Base-by-base conservation (phyloP, 129 eudicot species). In the Silybum marianum region DNA sequence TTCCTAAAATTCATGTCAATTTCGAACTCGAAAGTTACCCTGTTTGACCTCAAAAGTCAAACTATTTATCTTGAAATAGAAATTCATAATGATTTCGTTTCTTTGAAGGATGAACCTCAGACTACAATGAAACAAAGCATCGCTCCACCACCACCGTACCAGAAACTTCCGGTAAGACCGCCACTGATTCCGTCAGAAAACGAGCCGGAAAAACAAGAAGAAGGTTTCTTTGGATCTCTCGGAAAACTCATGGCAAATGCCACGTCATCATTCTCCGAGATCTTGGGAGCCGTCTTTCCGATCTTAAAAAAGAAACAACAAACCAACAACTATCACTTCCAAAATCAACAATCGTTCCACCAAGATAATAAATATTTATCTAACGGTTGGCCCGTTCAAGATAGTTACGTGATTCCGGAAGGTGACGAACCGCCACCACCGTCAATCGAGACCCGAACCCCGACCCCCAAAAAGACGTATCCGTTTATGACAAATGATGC, bases 401-500 rank as follows among this genome's bases (percentile, higher is more conserved):
- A 95, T 65, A 95, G 97, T 80, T 93, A 72, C 9, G 98, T 89
- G 28, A 87, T 95, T 75, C 98, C 89, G 0, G 90, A 91, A 21
- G 95, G 86, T 69, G 89, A 93, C 26, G 98, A 87, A 75, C 98
- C 94, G 0, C 91, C 80, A 32, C 98, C 98, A 0, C 99, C 99
- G 40, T 48, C 98, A 2, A 86, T 95, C 10, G 99, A 95, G 46
- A 88, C 98, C 23, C 86, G 97, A 75, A 89, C 97, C 62, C 95
- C 97, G 7, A 95, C 98, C 63, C 98, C 98, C 2, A 86, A 88
- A 36, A 95, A 93, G 75, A 93, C 95, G 6, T 95, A 95, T 51
- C 90, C 97, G 0, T 95, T 95, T 81, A 95, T 95, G 99, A 83
- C 99, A 40, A 88, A 83, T 38, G 93, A 95, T 85, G 88, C 91